Evolutionary conservation across 176 grass and related monocot species (phyloP), one percentile per base, ranked within the genome.

Genomic region (Dendrocalamus sinicus): DNA sequence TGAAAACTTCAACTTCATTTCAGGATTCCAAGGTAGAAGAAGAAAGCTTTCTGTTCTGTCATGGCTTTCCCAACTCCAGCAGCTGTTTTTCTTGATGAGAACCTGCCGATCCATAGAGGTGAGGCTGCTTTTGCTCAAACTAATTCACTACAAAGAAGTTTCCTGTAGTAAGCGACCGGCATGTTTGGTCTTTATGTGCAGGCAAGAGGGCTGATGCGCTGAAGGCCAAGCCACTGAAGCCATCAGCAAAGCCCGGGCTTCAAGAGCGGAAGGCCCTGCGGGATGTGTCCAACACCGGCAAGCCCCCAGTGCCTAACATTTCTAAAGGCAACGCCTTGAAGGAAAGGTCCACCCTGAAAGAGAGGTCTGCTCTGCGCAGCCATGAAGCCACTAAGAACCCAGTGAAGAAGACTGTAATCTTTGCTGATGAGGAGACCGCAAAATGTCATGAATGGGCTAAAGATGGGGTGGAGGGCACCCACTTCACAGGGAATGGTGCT

Each of bases 381-480:
- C 86, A 79, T 61, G 57, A 81, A 53, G 66, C 76, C 43, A 53
- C 51, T 53, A 91, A 89, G 80, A 84, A 91, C n/a, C 63, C 69
- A 46, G 2, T 71, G 20, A 88, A 57, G 30, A 76, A 88, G 81
- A 72, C 52, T 77, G 70, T 44, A 58, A 85, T 90, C 50, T 70
- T 88, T 47, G 43, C 88, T 41, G 85, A 92, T 88, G 88, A 90
- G 39, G 86, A 91, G 41, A 81, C 73, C 16, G 57, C 64, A 74
- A 90, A 78, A n/a, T 92, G 90, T 26, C 85, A 81, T 77, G 90
- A 92, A 37, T 94, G 90, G 90, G 90, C 88, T 12, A 94, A 92
- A 70, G 88, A 90, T 73, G 93, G 93, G 14, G 81, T 88, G 66
- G 93, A 95, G 57, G 46, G 52, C 2, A 24, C 85, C 73, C 82